Conservation (phyloP, 73 alveolate species). For the Tetrahymena malaccensis region DNA sequence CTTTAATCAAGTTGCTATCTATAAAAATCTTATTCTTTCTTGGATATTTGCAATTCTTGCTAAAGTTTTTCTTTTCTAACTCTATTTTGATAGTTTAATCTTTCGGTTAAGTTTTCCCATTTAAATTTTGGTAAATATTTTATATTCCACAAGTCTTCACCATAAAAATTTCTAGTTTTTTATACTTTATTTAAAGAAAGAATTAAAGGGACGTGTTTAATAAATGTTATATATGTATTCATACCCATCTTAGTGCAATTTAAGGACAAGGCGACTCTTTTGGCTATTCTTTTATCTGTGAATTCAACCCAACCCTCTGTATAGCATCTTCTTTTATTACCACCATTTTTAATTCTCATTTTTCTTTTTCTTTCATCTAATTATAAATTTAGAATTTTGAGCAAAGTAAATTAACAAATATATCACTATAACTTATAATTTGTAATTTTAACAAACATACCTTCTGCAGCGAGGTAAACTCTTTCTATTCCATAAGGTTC, state of each 20-base stretch:
- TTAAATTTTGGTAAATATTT: slow-evolving; percentile 88
- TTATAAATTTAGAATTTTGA: neutral
- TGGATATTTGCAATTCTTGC: slow-evolving; percentile 5
- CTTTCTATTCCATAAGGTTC: slow-evolving; percentile 53
- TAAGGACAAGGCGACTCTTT: slow-evolving; percentile 74
- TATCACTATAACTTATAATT: neutral
- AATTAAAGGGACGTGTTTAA: neutral
- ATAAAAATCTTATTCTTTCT: slow-evolving; percentile 32
- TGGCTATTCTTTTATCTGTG: slow-evolving; percentile 83
- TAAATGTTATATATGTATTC: neutral
- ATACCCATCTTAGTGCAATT: slow-evolving; percentile 89
- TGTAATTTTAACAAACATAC: neutral
- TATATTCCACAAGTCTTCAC: slow-evolving; percentile 92
- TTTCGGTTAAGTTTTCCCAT: slow-evolving; percentile 93
- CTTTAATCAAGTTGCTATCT: neutral
- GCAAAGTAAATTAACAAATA: neutral
- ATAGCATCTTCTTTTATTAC: slow-evolving; percentile 51
- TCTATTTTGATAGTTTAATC: slow-evolving; percentile 29
- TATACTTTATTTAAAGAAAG: neutral
- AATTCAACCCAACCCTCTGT: slow-evolving; percentile 98
- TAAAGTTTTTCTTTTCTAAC: slow-evolving; percentile 9
- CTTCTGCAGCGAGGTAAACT: slow-evolving; percentile 60
- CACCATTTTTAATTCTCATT: slow-evolving; percentile 11
- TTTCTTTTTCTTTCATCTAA: neutral
- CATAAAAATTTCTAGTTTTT: slow-evolving; percentile 65